Evolutionary conservation across 192 early-diverging fungal genomes (phyloP).

Genomic region (Phycomyces blakesleeanus): DNA sequence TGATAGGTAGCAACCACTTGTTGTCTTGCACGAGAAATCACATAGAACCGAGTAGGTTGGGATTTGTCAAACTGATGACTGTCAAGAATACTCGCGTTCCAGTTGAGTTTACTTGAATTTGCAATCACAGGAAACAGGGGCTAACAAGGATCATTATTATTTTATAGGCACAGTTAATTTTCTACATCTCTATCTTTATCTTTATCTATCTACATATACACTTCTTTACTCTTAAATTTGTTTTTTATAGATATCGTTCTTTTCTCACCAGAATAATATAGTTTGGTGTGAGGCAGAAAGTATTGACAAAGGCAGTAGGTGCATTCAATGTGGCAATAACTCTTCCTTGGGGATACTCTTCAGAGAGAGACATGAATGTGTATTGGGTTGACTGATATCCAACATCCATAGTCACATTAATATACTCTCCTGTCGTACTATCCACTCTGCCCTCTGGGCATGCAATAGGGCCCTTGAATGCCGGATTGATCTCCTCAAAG

Average conservation of each 20-base stretch:
- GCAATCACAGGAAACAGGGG: conserved; percentile 57
- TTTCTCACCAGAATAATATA: conserved; percentile 72
- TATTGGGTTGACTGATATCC: conserved; percentile 66
- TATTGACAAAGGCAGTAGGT: conserved; percentile 69
- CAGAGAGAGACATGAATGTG: conserved; percentile 61
- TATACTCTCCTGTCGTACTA: conserved; percentile 63
- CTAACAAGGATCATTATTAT: conserved; percentile 12
- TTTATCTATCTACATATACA: neutral
- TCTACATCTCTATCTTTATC: too few relatives aligned
- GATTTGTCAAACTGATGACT: conserved; percentile 59
- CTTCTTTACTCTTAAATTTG: neutral
- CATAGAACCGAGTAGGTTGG: conserved; percentile 63
- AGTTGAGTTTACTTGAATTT: conserved; percentile 60
- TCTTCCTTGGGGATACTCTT: conserved; percentile 58
- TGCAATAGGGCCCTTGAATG: conserved; percentile 60
- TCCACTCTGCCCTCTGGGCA: conserved; percentile 72
- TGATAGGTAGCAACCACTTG: conserved; percentile 67
- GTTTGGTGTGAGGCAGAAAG: conserved; percentile 68
- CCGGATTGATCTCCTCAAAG: conserved; percentile 58
- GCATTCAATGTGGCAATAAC: conserved; percentile 60
- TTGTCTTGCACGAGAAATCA: conserved; percentile 67
- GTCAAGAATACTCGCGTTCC: conserved; percentile 69
- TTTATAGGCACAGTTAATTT: too few relatives aligned
- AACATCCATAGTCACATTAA: conserved; percentile 71
- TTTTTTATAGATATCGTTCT: conserved; percentile 5